Conservation (phyloP, 495 filamentous ascomycete genomes). For the Collariella sp. region DNA sequence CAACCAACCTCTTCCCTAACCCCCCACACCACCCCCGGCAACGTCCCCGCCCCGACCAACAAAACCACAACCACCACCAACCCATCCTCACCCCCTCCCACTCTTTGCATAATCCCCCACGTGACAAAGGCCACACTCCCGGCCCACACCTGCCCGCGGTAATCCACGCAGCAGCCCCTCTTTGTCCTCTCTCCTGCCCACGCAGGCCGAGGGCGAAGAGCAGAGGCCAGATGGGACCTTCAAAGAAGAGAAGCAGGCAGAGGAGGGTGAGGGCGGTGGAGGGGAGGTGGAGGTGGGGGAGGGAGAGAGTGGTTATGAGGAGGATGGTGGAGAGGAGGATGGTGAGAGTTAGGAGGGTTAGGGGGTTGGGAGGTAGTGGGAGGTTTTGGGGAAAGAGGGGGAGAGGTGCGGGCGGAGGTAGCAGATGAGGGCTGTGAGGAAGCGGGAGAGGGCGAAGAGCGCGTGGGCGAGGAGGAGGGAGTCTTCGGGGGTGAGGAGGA, state of each 20-base stretch:
- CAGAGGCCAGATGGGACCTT: constrained; percentile 62
- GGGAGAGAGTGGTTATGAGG: constrained; percentile 39
- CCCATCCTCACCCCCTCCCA: constrained; percentile 29
- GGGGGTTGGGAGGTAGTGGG: constrained; percentile 35
- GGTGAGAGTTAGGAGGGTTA: constrained; percentile 45
- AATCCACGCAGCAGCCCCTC: constrained; percentile 54
- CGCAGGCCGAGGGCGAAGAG: constrained; percentile 61
- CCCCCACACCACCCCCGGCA: neutral
- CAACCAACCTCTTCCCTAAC: neutral
- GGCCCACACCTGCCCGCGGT: constrained; percentile 60
- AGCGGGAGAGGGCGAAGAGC: constrained; percentile 41
- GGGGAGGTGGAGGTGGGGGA: constrained; percentile 16
- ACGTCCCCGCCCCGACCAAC: constrained; percentile 21
- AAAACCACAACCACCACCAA: constrained; percentile 29
- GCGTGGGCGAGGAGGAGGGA: constrained; percentile 41
- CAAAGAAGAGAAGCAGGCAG: constrained; percentile 57
- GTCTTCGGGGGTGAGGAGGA: constrained; percentile 49
- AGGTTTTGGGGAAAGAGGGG: constrained; percentile 27
- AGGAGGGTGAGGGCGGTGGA: constrained; percentile 16
- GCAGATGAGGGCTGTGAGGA: constrained; percentile 39
- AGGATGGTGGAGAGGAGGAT: constrained; percentile 38
- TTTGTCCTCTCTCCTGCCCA: constrained; percentile 65
- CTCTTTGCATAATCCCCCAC: constrained; percentile 29
- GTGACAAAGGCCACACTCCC: constrained; percentile 59
- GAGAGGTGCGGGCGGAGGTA: constrained; percentile 43